Conservation (phyloP, 2,329 filamentous ascomycete genomes). For the Ceratocystis cacaofunesta region DNA sequence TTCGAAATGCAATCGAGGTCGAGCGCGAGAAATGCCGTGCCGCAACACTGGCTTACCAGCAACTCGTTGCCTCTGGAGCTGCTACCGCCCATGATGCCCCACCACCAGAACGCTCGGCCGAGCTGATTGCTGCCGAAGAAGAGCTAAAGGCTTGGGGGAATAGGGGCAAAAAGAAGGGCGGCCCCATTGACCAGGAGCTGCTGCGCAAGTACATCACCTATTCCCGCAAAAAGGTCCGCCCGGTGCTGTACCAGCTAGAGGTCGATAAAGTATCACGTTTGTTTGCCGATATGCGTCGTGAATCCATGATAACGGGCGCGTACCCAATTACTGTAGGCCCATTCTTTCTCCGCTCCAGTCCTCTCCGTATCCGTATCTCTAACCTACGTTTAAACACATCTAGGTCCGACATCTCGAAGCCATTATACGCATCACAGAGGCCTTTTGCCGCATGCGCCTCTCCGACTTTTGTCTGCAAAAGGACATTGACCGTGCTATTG, state of each 20-base stretch:
- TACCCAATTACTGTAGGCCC: slow-evolving; percentile 88
- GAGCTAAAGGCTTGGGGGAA: slow-evolving; percentile 24
- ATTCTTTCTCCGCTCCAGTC: not conserved
- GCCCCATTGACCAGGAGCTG: slow-evolving; percentile 78
- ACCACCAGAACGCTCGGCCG: slow-evolving; percentile 31
- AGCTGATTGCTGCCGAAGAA: slow-evolving; percentile 21
- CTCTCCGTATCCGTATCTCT: not conserved
- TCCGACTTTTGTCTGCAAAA: slow-evolving; percentile 81
- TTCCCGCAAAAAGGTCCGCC: slow-evolving; percentile 72
- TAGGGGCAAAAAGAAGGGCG: slow-evolving; percentile 29
- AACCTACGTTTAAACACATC: slow-evolving; percentile 18
- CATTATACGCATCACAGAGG: slow-evolving; percentile 86
- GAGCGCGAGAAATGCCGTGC: slow-evolving; percentile 26
- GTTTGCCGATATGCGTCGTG: slow-evolving; percentile 90
- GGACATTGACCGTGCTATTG: slow-evolving; percentile 94
- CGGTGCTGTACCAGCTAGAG: slow-evolving; percentile 94
- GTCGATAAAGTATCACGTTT: slow-evolving; percentile 90
- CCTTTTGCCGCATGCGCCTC: slow-evolving; percentile 96
- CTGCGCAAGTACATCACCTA: slow-evolving; percentile 95
- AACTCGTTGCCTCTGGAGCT: slow-evolving; percentile 6
- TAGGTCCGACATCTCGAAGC: slow-evolving; percentile 94
- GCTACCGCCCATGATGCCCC: slow-evolving; percentile 9
- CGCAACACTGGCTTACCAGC: slow-evolving; percentile 6
- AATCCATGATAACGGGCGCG: slow-evolving; percentile 82
- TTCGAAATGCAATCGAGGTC: slow-evolving; percentile 46